Conservation (phyloP, 495 filamentous ascomycete genomes). For the Thozetella sp. region DNA sequence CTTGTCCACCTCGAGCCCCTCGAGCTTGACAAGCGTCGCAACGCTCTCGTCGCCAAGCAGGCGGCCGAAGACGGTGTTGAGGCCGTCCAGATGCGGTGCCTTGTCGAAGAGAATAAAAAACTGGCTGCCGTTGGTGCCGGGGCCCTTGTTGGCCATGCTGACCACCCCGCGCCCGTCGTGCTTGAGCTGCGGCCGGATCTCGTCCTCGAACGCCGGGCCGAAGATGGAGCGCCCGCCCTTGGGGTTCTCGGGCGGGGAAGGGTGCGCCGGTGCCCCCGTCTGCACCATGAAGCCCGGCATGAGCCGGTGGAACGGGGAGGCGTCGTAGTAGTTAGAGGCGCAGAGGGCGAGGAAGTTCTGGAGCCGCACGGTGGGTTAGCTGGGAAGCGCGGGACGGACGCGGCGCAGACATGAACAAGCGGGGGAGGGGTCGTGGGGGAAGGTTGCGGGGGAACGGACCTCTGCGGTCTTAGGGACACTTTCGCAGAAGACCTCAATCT, state of each 20-base stretch:
- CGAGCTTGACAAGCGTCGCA: slow-evolving; percentile 73
- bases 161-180: slow-evolving; percentile 88
- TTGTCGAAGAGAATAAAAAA: slow-evolving; percentile 90
- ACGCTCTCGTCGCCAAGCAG: slow-evolving; percentile 65
- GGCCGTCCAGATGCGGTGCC: slow-evolving; percentile 89
- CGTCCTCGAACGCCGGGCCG: slow-evolving; percentile 84
- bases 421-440: slow-evolving; percentile 45
- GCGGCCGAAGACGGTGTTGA: slow-evolving; percentile 92
- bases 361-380: too few species aligned
- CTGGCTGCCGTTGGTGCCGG: slow-evolving; percentile 88
- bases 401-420: background rate
- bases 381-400: background rate
- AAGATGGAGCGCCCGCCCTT: slow-evolving; percentile 88
- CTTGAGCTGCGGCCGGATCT: slow-evolving; percentile 81
- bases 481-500: slow-evolving; percentile 96
- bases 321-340: slow-evolving; percentile 84
- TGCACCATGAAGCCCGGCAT: slow-evolving; percentile 94
- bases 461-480: slow-evolving; percentile 88
- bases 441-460: slow-evolving; percentile 42
- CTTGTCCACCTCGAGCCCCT: slow-evolving; percentile 81
- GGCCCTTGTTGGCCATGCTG: slow-evolving; percentile 91
- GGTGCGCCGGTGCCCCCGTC: slow-evolving; percentile 76
- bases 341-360: slow-evolving; percentile 97
- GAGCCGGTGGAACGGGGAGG: slow-evolving; percentile 87
- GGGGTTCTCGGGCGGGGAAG: slow-evolving; percentile 55